Evolutionary conservation across 1,284 basidiomycete species (phyloP).

Genomic region (Malassezia vespertilionis): DNA sequence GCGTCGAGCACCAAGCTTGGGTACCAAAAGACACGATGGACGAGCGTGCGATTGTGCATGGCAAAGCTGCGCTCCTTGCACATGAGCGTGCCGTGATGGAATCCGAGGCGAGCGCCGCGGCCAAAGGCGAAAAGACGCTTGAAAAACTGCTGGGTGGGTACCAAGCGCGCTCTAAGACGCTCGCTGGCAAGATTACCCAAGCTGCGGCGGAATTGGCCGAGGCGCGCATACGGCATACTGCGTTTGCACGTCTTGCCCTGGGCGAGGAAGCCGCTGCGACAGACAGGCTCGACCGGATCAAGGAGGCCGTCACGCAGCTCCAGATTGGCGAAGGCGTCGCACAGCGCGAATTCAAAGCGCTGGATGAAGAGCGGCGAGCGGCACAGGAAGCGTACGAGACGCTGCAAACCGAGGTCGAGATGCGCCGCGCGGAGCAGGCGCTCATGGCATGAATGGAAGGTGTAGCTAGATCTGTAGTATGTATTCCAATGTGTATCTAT

Average conservation of each 20-base stretch:
- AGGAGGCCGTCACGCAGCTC: constrained; percentile 28
- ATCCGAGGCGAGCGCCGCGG: constrained; percentile 66
- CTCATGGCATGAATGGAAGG: constrained; percentile 3
- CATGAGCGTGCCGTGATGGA: constrained; percentile 64
- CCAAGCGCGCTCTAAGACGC: constrained; percentile 62
- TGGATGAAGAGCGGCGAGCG: constrained; percentile 22
- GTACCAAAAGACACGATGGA: constrained; percentile 55
- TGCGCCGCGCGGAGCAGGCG: constrained; percentile 35
- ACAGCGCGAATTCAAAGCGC: constrained; percentile 25
- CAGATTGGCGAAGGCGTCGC: constrained; percentile 27
- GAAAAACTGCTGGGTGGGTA: constrained; percentile 80
- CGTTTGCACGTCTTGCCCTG: constrained; percentile 28
- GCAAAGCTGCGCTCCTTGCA: constrained; percentile 58
- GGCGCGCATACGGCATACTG: constrained; percentile 20
- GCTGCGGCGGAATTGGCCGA: constrained; percentile 23
- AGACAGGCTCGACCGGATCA: constrained; percentile 32
- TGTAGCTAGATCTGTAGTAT: no score
- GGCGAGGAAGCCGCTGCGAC: constrained; percentile 28
- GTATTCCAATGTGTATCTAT: no score
- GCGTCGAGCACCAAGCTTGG: constrained; percentile 57
- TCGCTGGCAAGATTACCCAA: constrained; percentile 51
- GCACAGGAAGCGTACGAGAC: constrained; percentile 30
- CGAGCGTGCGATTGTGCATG: constrained; percentile 56
- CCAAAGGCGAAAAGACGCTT: constrained; percentile 86
- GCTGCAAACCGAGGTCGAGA: constrained; percentile 37